Evolutionary conservation across 768 basidiomycete species (phyloP), one percentile per base, ranked within the genome.

Genomic region (Boletus eberwhitei): DNA sequence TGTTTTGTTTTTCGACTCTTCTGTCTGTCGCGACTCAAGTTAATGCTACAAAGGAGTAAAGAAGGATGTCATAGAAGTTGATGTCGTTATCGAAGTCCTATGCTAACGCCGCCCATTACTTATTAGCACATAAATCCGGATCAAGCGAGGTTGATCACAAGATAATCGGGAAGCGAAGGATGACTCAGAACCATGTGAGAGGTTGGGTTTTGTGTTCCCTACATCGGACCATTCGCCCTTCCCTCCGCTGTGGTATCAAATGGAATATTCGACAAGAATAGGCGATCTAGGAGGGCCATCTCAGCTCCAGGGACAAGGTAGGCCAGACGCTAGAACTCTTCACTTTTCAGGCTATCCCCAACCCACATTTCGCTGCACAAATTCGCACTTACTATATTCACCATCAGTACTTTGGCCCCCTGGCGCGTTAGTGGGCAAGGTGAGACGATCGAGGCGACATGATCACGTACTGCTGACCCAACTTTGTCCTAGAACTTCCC

Each of bases 141-240:
- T 71, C 96, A 98, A 75, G 94, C 95, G 41, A 89, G 83, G 73
- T 97, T 98, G 80, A 98, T 97, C 90, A 96, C 78, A 85, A 90
- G 74, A 90, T 93, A 46, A 96, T 98, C 72, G 45, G 35, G 60
- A 59, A 67, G 53, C 61, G 26, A 53, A 34, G 46, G 35, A 50
- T 19, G 41, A 50, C 42, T 49, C 26, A 39, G 54, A 38, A 34
- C 29, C 32, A 21, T n/a, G 19, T 54, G 22, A 26, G 43, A n/a
- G 14, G 24, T 35, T 49, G 35, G 42, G 39, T 35, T 19, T 40
- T 21, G 32, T 9, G 17, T 36, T 42, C 41, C 54, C 46, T 42
- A 42, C 52, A 24, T 38, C 26, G 40, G 40, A 35, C 50, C 19
- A 14, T 19, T 35, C 21, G 6, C 31, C 50, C 14, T 49, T 13